These are phyloP conservation scores for Trypanosomatidae sp. DNA, from an alignment of 208 protist genomes.

Conservation along the genomic window DNA sequence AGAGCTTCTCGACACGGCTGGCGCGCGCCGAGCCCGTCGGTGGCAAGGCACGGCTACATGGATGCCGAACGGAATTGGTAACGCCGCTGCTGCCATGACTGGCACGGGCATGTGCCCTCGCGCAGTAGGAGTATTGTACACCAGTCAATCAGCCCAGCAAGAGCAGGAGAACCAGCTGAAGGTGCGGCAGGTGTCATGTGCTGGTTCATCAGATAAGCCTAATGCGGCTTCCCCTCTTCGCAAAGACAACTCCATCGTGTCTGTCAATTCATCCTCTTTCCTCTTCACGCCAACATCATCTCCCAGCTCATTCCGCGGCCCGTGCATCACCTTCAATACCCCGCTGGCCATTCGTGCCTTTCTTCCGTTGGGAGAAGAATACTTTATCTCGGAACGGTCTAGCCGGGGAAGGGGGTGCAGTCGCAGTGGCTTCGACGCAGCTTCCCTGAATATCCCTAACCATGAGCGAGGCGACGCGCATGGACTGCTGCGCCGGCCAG, in stretches of 20 bases:
- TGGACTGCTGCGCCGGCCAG: neutral
- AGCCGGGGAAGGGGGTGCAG: neutral
- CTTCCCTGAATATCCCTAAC: neutral
- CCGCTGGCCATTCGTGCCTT: conserved; percentile 68
- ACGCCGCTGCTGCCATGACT: conserved; percentile 8
- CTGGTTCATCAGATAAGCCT: neutral
- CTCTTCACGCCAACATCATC: neutral
- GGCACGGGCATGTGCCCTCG: conserved; percentile 30
- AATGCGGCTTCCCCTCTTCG: neutral
- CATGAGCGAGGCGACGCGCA: neutral
- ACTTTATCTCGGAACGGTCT: conserved; percentile 21
- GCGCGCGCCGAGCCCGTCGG: conserved; percentile 20
- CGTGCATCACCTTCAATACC: conserved; percentile 55
- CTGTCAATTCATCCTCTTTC: neutral
- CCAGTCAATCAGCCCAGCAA: conserved; percentile 23
- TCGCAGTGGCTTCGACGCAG: neutral
- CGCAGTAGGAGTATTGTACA: conserved; percentile 25
- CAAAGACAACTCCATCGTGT: neutral
- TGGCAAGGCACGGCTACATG: conserved; percentile 48
- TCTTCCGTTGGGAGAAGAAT: conserved; percentile 49
- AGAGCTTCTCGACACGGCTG: conserved; percentile 44
- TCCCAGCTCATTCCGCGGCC: conserved; percentile 1
- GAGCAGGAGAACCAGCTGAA: conserved; percentile 6
- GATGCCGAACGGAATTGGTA: conserved; percentile 32
- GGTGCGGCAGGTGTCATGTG: neutral